Evolutionary conservation across 176 grass and related monocot species (phyloP), one percentile per base, ranked within the genome.

Genomic region (Aegilops sharonensis): DNA sequence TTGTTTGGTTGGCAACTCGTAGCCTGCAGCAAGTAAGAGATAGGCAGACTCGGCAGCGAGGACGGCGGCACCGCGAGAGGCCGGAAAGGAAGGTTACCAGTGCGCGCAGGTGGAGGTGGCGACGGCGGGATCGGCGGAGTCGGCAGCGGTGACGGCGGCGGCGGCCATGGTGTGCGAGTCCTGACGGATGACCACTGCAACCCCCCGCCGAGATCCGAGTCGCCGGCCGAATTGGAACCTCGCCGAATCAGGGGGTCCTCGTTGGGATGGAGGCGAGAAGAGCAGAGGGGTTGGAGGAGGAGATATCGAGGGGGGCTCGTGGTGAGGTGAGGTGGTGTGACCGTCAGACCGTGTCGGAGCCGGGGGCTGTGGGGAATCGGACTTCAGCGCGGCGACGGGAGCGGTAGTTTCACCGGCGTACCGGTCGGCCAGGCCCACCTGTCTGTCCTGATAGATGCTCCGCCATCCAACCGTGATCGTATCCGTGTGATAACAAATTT

Each of bases 61-160:
- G 32, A 34, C 9, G 30, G 31, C 27, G 48, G 47, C 9, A 6
- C 47, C 45, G 47, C 17, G 4, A 77, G 47, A 17, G 31, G 5
- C 21, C 72, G 30, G 75, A 42, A 76, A 8, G 50, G 50, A 57
- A 5, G 64, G 71, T 87, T 84, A 89, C 89, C 93, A 95, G 93
- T 92, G 85, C 74, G 83, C 56, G 80, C 93, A 95, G 85, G 93
- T 90, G 68, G 87, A 85, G 81, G 75, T 70, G n/a, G 70, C 2
- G 39, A 77, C 2, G 61, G 18, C 81, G 61, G 37, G 39, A 43
- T 84, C 89, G 74, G 80, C 57, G 72, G 73, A 66, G 42, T 54
- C 84, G 48, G 64, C 39, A 50, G 62, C 37, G 37, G 73, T 3
- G 40, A 11, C 39, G 64, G 64, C 54, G 39, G 74, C 59, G 42